Conservation (phyloP, 2,329 filamentous ascomycete species). For the Lachnellula subtilissima region DNA sequence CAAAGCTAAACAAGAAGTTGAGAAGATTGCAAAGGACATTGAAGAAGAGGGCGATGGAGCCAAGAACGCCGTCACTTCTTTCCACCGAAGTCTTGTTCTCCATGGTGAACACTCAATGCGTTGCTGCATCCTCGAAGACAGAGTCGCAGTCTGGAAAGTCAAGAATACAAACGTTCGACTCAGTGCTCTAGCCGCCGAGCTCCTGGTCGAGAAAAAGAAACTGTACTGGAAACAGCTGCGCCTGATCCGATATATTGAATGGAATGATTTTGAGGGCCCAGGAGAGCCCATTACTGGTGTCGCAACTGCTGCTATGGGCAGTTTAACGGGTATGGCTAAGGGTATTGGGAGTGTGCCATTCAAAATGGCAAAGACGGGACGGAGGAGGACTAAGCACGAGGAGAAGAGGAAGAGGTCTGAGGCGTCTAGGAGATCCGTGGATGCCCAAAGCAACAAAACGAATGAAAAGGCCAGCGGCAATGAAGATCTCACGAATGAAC, state of each 20-base stretch:
- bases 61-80: slow-evolving; percentile 61
- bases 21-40: slow-evolving; percentile 57
- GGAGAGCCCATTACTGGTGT: slow-evolving; percentile 67
- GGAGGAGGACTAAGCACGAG: slow-evolving; percentile 48
- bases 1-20: slow-evolving; percentile 53
- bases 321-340: slow-evolving; percentile 53
- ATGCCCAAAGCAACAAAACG: background rate
- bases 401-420: slow-evolving; percentile 30
- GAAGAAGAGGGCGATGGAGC: slow-evolving; percentile 62
- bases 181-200: slow-evolving; percentile 59
- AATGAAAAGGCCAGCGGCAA: background rate
- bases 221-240: slow-evolving; percentile 59
- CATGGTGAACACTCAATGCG: slow-evolving; percentile 51
- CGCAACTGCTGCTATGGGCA: slow-evolving; percentile 56
- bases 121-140: slow-evolving; percentile 60
- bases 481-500: background rate
- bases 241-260: slow-evolving; percentile 62
- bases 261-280: slow-evolving; percentile 73
- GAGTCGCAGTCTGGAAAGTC: slow-evolving; percentile 61
- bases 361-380: slow-evolving; percentile 53
- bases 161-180: slow-evolving; percentile 57
- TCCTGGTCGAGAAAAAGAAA: slow-evolving; percentile 57
- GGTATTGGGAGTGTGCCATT: slow-evolving; percentile 62
- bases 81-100: slow-evolving; percentile 56
- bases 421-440: background rate